Percentiles rank a stretch among this genome's conserved stretches.
These are phyloP conservation scores for Penicillium crystallinum DNA, from an alignment of 495 filamentous ascomycete species.

Conservation along the genomic window DNA sequence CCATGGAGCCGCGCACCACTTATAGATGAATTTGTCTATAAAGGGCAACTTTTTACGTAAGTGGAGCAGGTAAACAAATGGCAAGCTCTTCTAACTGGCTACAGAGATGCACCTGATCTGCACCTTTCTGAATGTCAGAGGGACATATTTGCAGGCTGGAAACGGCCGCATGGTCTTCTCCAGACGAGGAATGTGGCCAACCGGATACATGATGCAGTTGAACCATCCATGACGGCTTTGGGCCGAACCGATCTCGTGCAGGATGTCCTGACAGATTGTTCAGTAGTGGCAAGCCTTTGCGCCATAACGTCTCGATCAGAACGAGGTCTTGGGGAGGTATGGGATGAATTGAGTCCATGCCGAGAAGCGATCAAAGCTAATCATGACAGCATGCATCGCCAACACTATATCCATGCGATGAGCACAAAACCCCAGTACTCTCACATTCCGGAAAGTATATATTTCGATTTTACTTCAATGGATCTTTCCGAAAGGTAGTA, in stretches of 20 bases:
- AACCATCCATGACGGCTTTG: slow-evolving; percentile 49
- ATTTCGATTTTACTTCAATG: slow-evolving; percentile 91
- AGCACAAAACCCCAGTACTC: slow-evolving; percentile 44
- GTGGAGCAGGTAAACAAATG: slow-evolving; percentile 14
- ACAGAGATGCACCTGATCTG: slow-evolving; percentile 63
- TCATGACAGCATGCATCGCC: slow-evolving; percentile 57
- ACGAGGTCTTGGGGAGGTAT: slow-evolving; percentile 56
- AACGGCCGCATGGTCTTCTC: slow-evolving; percentile 58
- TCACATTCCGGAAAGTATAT: slow-evolving; percentile 86
- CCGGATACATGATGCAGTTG: neutral
- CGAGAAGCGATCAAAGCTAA: slow-evolving; percentile 12
- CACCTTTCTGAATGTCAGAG: slow-evolving; percentile 66
- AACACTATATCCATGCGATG: slow-evolving; percentile 69
- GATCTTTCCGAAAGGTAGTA: slow-evolving; percentile 76
- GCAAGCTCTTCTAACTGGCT: slow-evolving; percentile 21
- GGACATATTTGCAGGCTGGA: slow-evolving; percentile 75
- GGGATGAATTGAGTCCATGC: neutral
- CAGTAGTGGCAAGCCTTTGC: slow-evolving; percentile 92
- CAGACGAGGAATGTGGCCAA: slow-evolving; percentile 9
- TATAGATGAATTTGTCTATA: slow-evolving; percentile 43
- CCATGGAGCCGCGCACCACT: slow-evolving; percentile 67
- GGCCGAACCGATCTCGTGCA: slow-evolving; percentile 76
- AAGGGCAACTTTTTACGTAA: slow-evolving; percentile 47
- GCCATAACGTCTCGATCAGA: slow-evolving; percentile 65
- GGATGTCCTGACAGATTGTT: slow-evolving; percentile 91